These are phyloP conservation scores for Bryoglossum gracile DNA, from an alignment of 495 filamentous ascomycete genomes.

Conservation along the genomic window DNA sequence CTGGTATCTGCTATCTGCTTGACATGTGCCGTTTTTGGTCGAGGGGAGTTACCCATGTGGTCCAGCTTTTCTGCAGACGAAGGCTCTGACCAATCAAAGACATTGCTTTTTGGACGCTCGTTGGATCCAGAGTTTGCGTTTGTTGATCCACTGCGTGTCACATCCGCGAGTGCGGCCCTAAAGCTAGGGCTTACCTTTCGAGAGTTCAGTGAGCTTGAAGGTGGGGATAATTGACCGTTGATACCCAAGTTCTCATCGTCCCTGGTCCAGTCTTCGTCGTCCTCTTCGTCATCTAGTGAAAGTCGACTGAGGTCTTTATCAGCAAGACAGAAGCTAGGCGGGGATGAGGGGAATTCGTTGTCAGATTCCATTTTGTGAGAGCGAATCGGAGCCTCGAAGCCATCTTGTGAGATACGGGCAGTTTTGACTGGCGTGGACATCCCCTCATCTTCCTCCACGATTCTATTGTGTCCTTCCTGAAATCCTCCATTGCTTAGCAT, in stretches of 20 bases:
- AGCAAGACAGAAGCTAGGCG: constrained; percentile 25
- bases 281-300: constrained; percentile 49
- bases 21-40: constrained; percentile 85
- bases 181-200: constrained; percentile 38
- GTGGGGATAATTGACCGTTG: constrained; percentile 46
- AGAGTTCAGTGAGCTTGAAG: constrained; percentile 34
- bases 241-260: constrained; percentile 45
- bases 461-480: constrained; percentile 46
- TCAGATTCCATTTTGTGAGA: constrained; percentile 7
- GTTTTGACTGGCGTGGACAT: constrained; percentile 48
- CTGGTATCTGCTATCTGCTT: constrained; percentile 70
- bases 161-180: constrained; percentile 33
- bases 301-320: constrained; percentile 36
- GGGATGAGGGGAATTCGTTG: constrained; percentile 13
- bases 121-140: constrained; percentile 29
- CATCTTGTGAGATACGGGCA: constrained; percentile 13
- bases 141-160: constrained; percentile 33
- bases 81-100: constrained; percentile 87
- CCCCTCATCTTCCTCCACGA: constrained; percentile 60
- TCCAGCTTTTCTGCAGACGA: constrained; percentile 47
- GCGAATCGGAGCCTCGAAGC: constrained; percentile 13
- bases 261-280: constrained; percentile 56
- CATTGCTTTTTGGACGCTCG: constrained; percentile 49
- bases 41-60: constrained; percentile 46
- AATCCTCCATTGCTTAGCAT: constrained; percentile 28